phyloP scores from a whole-genome alignment of 345 rosid species.

The Populus pruinosa region DNA sequence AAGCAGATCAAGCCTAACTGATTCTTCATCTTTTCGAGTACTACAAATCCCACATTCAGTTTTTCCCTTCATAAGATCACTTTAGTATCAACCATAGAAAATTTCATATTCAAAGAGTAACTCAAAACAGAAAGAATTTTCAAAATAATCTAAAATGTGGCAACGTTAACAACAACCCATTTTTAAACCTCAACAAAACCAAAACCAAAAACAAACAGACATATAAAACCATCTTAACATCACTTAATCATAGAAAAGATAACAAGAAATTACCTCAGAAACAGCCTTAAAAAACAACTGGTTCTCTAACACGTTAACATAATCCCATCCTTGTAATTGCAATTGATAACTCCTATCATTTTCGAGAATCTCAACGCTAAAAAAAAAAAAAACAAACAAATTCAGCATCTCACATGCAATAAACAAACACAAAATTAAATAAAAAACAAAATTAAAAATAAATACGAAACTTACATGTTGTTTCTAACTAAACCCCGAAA shows the following conservation, averaged over 20 bases:
- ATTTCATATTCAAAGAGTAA: no score
- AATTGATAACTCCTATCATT: slow-evolving; percentile 3
- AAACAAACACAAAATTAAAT: not conserved
- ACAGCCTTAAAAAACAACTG: slow-evolving; percentile 11
- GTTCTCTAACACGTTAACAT: slow-evolving; percentile 16
- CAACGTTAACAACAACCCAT: no score
- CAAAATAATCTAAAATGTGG: no score
- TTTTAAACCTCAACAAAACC: no score
- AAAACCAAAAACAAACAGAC: no score
- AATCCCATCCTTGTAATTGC: not conserved
- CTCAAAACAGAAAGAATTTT: no score
- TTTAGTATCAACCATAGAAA: no score
- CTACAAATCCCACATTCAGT: not conserved
- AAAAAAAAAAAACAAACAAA: not conserved
- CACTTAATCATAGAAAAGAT: not conserved
- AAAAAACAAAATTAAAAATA: not conserved
- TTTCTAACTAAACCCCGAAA: slow-evolving; percentile 17
- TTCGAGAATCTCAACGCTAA: not conserved
- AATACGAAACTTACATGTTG: slow-evolving; percentile 13
- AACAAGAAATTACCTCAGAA: slow-evolving; percentile 8
- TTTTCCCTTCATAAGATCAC: no score
- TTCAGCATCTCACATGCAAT: not conserved
- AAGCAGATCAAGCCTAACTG: not conserved
- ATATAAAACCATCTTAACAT: no score
- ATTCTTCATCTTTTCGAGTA: not conserved